Evolutionary conservation across 2,329 filamentous ascomycete species (phyloP).

Genomic region (Arthrinium phaeospermum): DNA sequence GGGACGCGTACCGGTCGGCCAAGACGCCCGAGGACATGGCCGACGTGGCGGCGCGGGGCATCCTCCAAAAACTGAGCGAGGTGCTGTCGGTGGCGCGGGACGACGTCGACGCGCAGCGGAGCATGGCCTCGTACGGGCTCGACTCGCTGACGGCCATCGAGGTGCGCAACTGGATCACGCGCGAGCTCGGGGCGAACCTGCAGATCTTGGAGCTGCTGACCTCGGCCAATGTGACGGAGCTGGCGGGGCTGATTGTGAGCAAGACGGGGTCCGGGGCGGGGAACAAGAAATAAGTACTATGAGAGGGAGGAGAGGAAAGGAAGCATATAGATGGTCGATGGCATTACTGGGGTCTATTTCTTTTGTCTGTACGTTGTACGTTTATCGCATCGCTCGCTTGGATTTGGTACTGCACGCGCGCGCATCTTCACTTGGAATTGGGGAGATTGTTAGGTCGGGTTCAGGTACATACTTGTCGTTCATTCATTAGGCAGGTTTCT

Average conservation of each 20-base stretch:
- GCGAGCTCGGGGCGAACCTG: conserved; percentile 55
- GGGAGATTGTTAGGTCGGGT: conserved; percentile 9
- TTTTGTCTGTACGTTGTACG: background rate
- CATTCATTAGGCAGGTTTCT: background rate
- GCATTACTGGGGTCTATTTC: background rate
- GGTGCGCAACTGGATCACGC: conserved; percentile 22
- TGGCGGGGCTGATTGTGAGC: conserved; percentile 21
- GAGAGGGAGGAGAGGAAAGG: too few relatives aligned
- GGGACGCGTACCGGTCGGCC: conserved; percentile 36
- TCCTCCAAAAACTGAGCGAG: conserved; percentile 37
- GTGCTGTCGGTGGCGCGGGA: conserved; percentile 29
- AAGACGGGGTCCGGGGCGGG: background rate
- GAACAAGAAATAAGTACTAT: background rate
- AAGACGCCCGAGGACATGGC: background rate
- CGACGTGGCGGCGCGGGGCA: conserved; percentile 33
- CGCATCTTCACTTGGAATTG: background rate
- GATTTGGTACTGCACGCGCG: background rate
- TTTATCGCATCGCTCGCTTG: background rate
- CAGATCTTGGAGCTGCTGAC: conserved; percentile 62
- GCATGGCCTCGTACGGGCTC: conserved; percentile 24
- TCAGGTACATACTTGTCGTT: conserved; percentile 2
- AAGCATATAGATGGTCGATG: background rate
- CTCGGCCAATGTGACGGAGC: conserved; percentile 45
- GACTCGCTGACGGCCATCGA: conserved; percentile 19
- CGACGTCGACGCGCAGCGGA: conserved; percentile 31